Percentiles rank a stretch among this genome's conserved stretches.
Conservation (phyloP, 2,329 filamentous ascomycete species). For the Pseudogymnoascus sp. region DNA sequence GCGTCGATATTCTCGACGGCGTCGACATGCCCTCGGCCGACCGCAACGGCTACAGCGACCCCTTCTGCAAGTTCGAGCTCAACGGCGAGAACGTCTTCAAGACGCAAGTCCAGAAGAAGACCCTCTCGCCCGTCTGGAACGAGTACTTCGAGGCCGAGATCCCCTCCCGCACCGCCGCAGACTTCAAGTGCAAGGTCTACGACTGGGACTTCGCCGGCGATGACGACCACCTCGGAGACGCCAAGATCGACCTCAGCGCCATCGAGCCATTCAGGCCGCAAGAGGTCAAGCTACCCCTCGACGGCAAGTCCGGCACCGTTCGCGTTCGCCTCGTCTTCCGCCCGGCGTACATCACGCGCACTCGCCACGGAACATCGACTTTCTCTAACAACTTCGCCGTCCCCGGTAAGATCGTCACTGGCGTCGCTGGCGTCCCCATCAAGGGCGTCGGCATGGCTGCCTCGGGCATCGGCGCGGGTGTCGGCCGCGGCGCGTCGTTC, state of each 20-base stretch:
- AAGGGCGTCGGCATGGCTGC: slow-evolving; percentile 77
- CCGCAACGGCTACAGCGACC: slow-evolving; percentile 93
- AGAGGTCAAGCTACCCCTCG: slow-evolving; percentile 66
- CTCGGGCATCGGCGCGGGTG: slow-evolving; percentile 52
- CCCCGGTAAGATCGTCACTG: slow-evolving; percentile 79
- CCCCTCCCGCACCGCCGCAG: slow-evolving; percentile 73
- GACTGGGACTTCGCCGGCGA: slow-evolving; percentile 98
- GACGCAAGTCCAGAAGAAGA: slow-evolving; percentile 95
- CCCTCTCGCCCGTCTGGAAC: slow-evolving; percentile 88
- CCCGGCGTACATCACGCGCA: slow-evolving; percentile 79
- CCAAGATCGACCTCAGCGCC: slow-evolving; percentile 65
- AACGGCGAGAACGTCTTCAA: slow-evolving; percentile 89
- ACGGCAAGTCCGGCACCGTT: slow-evolving; percentile 82
- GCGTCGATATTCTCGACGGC: slow-evolving; percentile 87
- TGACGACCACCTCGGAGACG: slow-evolving; percentile 78
- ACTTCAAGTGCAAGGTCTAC: slow-evolving; percentile 76
- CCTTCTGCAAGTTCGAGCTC: slow-evolving; percentile 89
- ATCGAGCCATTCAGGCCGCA: slow-evolving; percentile 79
- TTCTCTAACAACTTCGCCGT: slow-evolving; percentile 85
- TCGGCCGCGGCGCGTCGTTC: slow-evolving; percentile 86
- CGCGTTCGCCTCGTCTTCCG: slow-evolving; percentile 84
- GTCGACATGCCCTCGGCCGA: slow-evolving; percentile 86
- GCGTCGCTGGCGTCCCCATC: slow-evolving; percentile 78
- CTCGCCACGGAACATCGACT: slow-evolving; percentile 82
- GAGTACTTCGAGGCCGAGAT: slow-evolving; percentile 85